A percentile compares a stretch with the other conserved stretches of the same genome.
phyloP scores from a whole-genome alignment of 768 basidiomycete species.

The Russula compacta region DNA sequence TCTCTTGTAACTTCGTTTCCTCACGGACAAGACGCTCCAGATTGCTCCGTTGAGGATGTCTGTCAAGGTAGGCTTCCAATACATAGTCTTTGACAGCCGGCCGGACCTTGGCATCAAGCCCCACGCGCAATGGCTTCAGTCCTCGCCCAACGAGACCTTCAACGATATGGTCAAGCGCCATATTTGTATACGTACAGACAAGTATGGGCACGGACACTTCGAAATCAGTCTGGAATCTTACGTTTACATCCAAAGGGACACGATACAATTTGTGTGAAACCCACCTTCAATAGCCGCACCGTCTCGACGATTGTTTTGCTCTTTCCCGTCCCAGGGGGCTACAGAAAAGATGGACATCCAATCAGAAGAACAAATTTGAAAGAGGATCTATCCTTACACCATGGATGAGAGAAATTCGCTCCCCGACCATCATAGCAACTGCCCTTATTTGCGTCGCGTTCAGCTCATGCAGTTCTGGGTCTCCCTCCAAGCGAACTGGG shows the following conservation, averaged over 20 bases:
- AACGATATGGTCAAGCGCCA: slow-evolving; percentile 85
- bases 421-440: slow-evolving; percentile 78
- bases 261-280: background rate
- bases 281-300: slow-evolving; percentile 67
- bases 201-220: slow-evolving; percentile 76
- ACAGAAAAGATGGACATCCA: slow-evolving; percentile 3
- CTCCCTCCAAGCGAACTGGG: slow-evolving; percentile 66
- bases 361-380: background rate
- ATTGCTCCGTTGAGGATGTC: slow-evolving; percentile 45
- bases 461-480: slow-evolving; percentile 55
- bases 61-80: slow-evolving; percentile 52
- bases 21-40: slow-evolving; percentile 36
- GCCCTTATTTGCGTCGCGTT: slow-evolving; percentile 76
- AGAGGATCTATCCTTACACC: slow-evolving; percentile 45
- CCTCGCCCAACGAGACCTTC: slow-evolving; percentile 55
- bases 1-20: slow-evolving; percentile 27
- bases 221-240: slow-evolving; percentile 51
- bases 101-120: slow-evolving; percentile 51
- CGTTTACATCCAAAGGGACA: background rate
- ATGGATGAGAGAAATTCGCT: slow-evolving; percentile 74
- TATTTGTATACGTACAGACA: slow-evolving; percentile 92
- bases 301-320: slow-evolving; percentile 88
- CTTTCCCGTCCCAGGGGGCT: slow-evolving; percentile 92
- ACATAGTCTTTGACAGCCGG: slow-evolving; percentile 47
- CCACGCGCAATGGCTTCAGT: slow-evolving; percentile 70